Evolutionary conservation across 805 yeast genomes (phyloP).

Genomic region (Wickerhamiella australiensis): DNA sequence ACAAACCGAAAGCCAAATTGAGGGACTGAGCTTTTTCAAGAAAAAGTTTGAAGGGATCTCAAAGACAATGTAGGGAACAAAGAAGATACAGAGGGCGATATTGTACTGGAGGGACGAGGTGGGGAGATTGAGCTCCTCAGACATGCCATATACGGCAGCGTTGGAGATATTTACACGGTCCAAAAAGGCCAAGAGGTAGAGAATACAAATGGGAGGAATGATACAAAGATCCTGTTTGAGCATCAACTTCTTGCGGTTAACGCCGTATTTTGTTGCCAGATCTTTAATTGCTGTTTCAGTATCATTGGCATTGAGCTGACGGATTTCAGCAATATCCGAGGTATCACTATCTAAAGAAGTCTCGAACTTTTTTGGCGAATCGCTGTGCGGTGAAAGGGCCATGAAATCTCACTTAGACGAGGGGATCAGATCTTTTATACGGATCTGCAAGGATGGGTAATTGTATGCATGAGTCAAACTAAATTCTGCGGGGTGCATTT

Average conservation of each 20-base stretch:
- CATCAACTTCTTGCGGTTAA: conserved; percentile 46
- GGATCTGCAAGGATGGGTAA: neutral
- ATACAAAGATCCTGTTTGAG: conserved; percentile 37
- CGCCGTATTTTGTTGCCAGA: conserved; percentile 36
- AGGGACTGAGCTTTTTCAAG: conserved; percentile 29
- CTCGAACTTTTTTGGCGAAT: neutral
- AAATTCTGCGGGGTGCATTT: conserved; percentile 4
- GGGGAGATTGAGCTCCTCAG: conserved; percentile 29
- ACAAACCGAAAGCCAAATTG: conserved; percentile 26
- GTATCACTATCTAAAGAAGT: neutral
- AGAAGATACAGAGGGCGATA: conserved; percentile 33
- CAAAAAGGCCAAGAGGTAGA: conserved; percentile 36
- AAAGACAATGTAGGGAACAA: conserved; percentile 26
- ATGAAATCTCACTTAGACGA: neutral
- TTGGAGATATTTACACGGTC: conserved; percentile 38
- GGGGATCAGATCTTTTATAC: neutral
- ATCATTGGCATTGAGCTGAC: neutral
- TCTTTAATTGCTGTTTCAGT: conserved; percentile 13
- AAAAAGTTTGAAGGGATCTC: conserved; percentile 32
- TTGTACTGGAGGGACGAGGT: conserved; percentile 33
- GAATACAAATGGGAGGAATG: conserved; percentile 34
- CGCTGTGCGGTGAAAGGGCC: neutral
- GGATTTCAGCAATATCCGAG: neutral
- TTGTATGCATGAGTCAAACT: neutral
- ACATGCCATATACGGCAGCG: conserved; percentile 37